A percentile compares a stretch with the other conserved stretches of the same genome.
Conservation (phyloP, 148 eudicot species). For the Fallopia convolvulus region DNA sequence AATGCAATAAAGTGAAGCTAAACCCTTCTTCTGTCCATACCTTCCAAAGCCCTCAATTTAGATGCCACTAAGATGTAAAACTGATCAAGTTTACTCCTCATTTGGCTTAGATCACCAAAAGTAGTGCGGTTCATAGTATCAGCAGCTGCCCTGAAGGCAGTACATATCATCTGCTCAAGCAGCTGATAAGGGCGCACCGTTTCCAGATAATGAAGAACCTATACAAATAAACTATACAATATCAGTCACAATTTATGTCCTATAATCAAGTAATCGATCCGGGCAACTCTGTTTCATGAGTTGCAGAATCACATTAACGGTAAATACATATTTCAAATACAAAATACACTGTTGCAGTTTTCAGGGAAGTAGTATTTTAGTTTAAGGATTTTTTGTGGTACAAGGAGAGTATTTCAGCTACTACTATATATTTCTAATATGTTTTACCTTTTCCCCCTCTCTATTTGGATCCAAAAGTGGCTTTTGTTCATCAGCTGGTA, state of each 20-base stretch:
- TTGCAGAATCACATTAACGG: neutral
- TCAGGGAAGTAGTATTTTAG: neutral
- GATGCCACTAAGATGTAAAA: conserved; percentile 68
- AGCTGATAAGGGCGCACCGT: conserved; percentile 75
- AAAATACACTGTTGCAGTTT: neutral
- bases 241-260: neutral
- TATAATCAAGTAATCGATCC: neutral
- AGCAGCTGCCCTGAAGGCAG: conserved; percentile 81
- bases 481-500: conserved; percentile 82
- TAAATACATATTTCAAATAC: neutral
- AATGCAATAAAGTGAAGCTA: neutral
- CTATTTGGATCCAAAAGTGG: conserved; percentile 84
- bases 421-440: neutral
- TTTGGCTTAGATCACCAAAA: conserved; percentile 58
- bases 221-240: neutral
- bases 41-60: conserved; percentile 54
- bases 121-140: conserved; percentile 61
- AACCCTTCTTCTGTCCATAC: conserved; percentile 24
- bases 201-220: conserved; percentile 95
- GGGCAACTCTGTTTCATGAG: neutral
- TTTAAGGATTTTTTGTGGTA: neutral
- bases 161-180: conserved; percentile 93
- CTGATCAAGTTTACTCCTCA: conserved; percentile 65
- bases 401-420: neutral
- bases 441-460: conserved; percentile 90